Base-by-base conservation (phyloP, 306 rosid species). In the Vigna angularis region DNA sequence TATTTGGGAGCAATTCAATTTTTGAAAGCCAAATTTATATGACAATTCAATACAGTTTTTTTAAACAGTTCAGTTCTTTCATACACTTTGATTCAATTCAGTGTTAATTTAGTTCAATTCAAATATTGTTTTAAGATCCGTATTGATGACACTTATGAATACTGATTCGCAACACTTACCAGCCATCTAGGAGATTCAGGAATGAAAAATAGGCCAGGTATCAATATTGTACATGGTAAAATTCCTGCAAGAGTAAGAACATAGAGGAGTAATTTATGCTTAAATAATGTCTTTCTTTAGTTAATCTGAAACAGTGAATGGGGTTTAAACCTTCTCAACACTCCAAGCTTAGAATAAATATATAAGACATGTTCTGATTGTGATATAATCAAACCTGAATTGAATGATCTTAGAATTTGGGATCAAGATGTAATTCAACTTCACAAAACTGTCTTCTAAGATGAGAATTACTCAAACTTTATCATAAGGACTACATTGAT, bases 151-250 rank as follows among this genome's bases (percentile, higher is more conserved):
- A 72, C 45, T 8, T 56, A 71, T 76, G 77, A 75, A 77, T 80
- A 34, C 38, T 18, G 42, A 52, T 66, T 38, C 48, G 50, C 15
- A 79, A 83, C 50, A 56, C 86, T 88, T 86, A 91, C 99, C 89
- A 95, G 94, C 98, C 99, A 93, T 81, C 98, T 90, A 73, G 99
- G 99, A 75, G 98, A 93, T 80, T 95, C 99, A 0, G 98, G 99
- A 85, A 95, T 85, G 89, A 95, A 95, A 84, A 95, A 95, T 18
- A 95, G 86, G 77, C 91, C 98, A 69, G 98, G 99, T 77, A 95
- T 95, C 81, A 93, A 80, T 84, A 95, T 49, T 55, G 94, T 86
- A 82, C 99, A 95, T 0, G 99, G 99, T 74, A 95, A 76, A 77
- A 84, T 79, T 81, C 99, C 99, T 95, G 89, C 75, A 83, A 73